phyloP scores from a whole-genome alignment of 1,284 basidiomycete species.

The Gomphus bonarii region DNA sequence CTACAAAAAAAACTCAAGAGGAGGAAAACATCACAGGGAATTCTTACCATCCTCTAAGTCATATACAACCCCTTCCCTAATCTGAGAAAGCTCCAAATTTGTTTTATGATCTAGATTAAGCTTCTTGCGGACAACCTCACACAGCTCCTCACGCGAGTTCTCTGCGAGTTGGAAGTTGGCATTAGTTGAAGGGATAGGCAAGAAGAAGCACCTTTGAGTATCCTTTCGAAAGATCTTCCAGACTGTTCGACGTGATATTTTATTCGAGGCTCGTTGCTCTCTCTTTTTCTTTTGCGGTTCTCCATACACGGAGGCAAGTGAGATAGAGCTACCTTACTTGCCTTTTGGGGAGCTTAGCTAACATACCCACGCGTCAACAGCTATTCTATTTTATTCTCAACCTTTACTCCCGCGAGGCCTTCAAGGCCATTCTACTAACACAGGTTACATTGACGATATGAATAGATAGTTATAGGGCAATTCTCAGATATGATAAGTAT shows the following conservation, averaged over 20 bases:
- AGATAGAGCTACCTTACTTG: too few relatives aligned
- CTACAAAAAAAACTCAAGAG: conserved; percentile 25
- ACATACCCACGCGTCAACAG: too few relatives aligned
- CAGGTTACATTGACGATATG: too few relatives aligned
- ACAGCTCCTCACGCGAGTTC: conserved; percentile 44
- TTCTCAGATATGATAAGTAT: too few relatives aligned
- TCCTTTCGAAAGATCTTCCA: conserved; percentile 44
- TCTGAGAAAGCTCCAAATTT: conserved; percentile 40
- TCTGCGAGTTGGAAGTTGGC: conserved; percentile 29
- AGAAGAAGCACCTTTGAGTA: conserved; percentile 45
- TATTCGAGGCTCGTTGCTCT: conserved; percentile 32
- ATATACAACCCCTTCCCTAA: conserved; percentile 41
- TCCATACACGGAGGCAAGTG: conserved; percentile 3
- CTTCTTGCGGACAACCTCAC: conserved; percentile 47
- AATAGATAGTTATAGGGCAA: too few relatives aligned
- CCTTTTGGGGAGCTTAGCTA: too few relatives aligned
- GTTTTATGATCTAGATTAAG: conserved; percentile 34
- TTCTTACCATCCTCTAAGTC: conserved; percentile 67
- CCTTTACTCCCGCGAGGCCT: too few relatives aligned
- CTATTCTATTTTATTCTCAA: too few relatives aligned
- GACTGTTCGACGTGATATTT: conserved; percentile 36
- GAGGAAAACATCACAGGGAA: conserved; percentile 1
- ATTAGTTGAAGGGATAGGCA: conserved; percentile 9
- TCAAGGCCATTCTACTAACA: too few relatives aligned
- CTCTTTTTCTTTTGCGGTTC: conserved; percentile 14